Base-by-base conservation (phyloP, 1,139 yeast species). In the Kurtzmaniella quercitrusa region DNA sequence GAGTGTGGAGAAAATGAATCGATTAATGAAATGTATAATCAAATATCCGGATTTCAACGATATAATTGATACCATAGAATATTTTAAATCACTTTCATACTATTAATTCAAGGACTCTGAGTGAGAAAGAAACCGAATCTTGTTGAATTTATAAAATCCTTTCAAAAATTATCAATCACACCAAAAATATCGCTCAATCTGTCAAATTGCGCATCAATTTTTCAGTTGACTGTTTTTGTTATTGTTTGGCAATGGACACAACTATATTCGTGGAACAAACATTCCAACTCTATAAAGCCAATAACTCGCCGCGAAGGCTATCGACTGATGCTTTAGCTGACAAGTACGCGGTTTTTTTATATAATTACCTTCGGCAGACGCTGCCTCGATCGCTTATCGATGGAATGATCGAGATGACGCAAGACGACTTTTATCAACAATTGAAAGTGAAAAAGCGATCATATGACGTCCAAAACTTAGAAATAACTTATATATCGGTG, bases 241-340 rank as follows among this genome's bases (percentile, higher is more conserved):
- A 17, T 34, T 34, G 37, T 34, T n/a, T 11, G 30, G 5, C 12
- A 15, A 40, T 40, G 36, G 35, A 39, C 17, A 41, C 40, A n/a
- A 37, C 26, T 18, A 21, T 38, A 17, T 35, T 42, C 17, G 21
- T 53, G 30, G 51, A 53, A 38, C 60, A 53, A 45, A 50, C 57
- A 2, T 57, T 55, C 43, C 52, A 50, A 34, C 41, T 53, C 5
- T 53, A 47, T 34, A 52, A 52, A 33, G 42, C 56, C 22, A 57
- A 53, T 42, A 43, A 50, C 5, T 17, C 48, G 11, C 42, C 23
- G 30, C 16, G 18, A n/a, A 23, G 12, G 14, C 40, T 39, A 11
- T 37, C 52, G 15, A 19, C 47, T 2, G 22, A 38, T n/a, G 38
- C 41, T n/a, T 48, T 54, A 35, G 16, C 49, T 8, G 53, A 49